Percentiles rank a stretch among this genome's conserved stretches.
These are phyloP conservation scores for Arthrocladium fulminans DNA, from an alignment of 2,329 filamentous ascomycete genomes.

Conservation along the genomic window DNA sequence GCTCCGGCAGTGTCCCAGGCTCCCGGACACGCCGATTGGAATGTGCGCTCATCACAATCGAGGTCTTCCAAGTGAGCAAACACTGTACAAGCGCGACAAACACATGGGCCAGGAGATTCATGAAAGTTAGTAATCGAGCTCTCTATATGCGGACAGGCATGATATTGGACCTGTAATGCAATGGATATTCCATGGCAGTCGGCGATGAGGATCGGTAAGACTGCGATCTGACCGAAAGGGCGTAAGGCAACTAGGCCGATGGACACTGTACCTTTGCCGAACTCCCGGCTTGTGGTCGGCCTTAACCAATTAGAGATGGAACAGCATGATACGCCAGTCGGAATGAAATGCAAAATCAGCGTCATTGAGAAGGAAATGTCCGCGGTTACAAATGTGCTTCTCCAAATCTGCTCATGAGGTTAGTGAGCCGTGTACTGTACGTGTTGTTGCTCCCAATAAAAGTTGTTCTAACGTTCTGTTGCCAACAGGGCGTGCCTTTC, in stretches of 20 bases:
- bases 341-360: background rate
- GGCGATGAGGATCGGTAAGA: background rate
- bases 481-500: too few relatives aligned
- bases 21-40: constrained; percentile 19
- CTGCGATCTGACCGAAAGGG: background rate
- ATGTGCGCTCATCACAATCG: constrained; percentile 31
- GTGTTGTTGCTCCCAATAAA: too few relatives aligned
- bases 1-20: background rate
- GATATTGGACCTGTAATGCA: background rate
- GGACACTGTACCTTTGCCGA: background rate
- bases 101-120: background rate
- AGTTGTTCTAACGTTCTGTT: too few relatives aligned
- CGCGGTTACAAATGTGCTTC: background rate
- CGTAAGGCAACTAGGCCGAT: background rate
- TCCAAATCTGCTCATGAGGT: background rate
- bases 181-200: constrained; percentile 1
- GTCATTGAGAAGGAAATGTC: constrained; percentile 4
- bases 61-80: constrained; percentile 39
- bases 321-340: background rate
- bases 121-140: background rate
- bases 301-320: background rate
- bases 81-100: constrained; percentile 27
- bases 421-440: background rate
- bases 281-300: background rate
- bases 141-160: background rate